Conservation (phyloP, 2,329 filamentous ascomycete genomes). For the Whalleya microplaca region DNA sequence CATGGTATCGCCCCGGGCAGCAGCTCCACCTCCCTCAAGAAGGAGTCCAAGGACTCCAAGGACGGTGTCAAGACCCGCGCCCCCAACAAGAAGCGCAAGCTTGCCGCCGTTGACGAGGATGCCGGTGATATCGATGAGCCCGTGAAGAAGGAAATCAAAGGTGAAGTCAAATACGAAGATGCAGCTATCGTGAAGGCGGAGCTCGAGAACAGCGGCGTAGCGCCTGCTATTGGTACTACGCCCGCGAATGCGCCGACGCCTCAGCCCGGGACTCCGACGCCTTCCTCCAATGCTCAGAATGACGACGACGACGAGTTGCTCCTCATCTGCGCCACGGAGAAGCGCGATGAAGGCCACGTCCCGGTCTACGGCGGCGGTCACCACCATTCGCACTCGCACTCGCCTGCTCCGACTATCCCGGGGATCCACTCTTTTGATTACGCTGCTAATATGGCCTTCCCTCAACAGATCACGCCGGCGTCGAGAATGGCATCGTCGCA, state of each 20-base stretch:
- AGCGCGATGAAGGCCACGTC: conserved; percentile 14
- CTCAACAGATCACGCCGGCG: conserved; percentile 25
- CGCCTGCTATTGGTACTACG: neutral
- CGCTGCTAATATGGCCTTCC: conserved; percentile 34
- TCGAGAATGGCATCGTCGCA: conserved; percentile 10
- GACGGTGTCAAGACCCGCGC: conserved; percentile 25
- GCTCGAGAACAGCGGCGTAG: conserved; percentile 22
- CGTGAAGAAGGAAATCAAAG: conserved; percentile 35
- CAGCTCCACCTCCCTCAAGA: conserved; percentile 31
- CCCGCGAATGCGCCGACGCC: conserved; percentile 1
- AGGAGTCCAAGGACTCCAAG: conserved; percentile 35
- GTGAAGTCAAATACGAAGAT: conserved; percentile 41
- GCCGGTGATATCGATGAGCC: conserved; percentile 40
- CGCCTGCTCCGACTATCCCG: conserved; percentile 21
- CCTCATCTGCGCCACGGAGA: conserved; percentile 33
- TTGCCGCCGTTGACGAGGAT: conserved; percentile 41
- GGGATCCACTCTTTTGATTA: conserved; percentile 33
- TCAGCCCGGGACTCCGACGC: conserved; percentile 10
- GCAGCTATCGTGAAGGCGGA: conserved; percentile 36
- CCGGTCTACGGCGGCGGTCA: conserved; percentile 9
- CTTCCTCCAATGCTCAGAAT: conserved; percentile 15
- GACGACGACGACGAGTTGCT: conserved; percentile 38
- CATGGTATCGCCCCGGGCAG: conserved; percentile 49
- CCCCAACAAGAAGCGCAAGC: conserved; percentile 38
- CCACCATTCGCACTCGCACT: conserved; percentile 26